Percentiles rank a stretch among this genome's conserved stretches.
These are phyloP conservation scores for Tolypocladium guangdongense DNA, from an alignment of 2,329 filamentous ascomycete species.

Conservation along the genomic window DNA sequence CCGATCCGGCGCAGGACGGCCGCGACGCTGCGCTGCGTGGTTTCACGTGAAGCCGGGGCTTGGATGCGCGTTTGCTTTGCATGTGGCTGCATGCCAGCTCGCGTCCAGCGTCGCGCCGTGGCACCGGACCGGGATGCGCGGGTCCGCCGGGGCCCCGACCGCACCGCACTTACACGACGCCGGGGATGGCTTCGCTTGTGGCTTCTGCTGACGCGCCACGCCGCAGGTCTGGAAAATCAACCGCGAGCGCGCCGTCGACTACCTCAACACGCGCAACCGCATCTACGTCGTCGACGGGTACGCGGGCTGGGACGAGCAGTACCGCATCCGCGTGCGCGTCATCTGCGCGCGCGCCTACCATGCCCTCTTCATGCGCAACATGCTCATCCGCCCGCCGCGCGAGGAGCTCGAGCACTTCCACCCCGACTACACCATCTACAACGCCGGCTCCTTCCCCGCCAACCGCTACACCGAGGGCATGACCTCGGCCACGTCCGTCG, in stretches of 20 bases:
- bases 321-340: slow-evolving; percentile 93
- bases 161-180: not conserved
- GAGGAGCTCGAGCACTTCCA: slow-evolving; percentile 97
- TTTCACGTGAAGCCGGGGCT: slow-evolving; percentile 1
- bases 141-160: not conserved
- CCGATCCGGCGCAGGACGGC: not conserved
- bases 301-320: slow-evolving; percentile 97
- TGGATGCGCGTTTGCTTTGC: not conserved
- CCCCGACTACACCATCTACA: slow-evolving; percentile 99
- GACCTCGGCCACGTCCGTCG: slow-evolving; percentile 95
- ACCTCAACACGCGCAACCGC: slow-evolving; percentile 96
- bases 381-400: slow-evolving; percentile 88
- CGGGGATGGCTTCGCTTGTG: not conserved
- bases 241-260: slow-evolving; percentile 96
- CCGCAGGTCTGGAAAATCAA: slow-evolving; percentile 97
- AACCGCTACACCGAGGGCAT: slow-evolving; percentile 97
- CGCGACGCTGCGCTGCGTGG: too few species aligned
- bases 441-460: slow-evolving; percentile 94
- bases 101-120: not conserved
- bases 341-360: slow-evolving; percentile 99
- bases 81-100: not conserved
- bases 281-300: slow-evolving; percentile 98
- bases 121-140: not conserved
- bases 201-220: too few species aligned
- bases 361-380: slow-evolving; percentile 99